Evolutionary conservation across 2,329 filamentous ascomycete genomes (phyloP).

Genomic region (Septoria petroselini): DNA sequence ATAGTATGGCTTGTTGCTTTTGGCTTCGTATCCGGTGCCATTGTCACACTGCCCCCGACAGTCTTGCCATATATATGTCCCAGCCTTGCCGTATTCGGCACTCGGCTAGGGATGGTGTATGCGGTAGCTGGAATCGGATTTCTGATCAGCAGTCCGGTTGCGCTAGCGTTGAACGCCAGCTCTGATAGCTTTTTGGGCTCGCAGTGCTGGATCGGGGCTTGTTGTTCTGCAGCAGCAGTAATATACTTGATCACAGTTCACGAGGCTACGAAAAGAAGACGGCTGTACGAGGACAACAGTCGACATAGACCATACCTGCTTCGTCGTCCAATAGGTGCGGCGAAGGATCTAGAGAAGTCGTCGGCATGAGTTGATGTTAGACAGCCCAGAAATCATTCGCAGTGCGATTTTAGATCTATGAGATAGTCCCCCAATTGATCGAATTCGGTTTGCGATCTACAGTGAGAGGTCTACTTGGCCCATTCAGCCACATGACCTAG

Average conservation of each 20-base stretch:
- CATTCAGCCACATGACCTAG: too few relatives aligned
- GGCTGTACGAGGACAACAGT: slow-evolving; percentile 5
- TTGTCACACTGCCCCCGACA: slow-evolving; percentile 43
- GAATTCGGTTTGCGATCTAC: too few relatives aligned
- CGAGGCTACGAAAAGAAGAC: slow-evolving; percentile 7
- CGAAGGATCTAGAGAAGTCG: too few relatives aligned
- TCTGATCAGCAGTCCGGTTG: slow-evolving; percentile 4
- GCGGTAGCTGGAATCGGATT: slow-evolving; percentile 1
- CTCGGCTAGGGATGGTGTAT: slow-evolving; percentile 48
- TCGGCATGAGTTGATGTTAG: too few relatives aligned
- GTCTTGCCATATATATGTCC: slow-evolving; percentile 44
- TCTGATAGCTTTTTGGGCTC: not conserved
- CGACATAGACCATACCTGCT: not conserved
- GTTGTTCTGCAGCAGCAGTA: not conserved
- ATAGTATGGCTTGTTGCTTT: slow-evolving; percentile 43
- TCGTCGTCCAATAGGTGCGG: too few relatives aligned
- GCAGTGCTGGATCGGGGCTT: slow-evolving; percentile 4
- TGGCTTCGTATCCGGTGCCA: slow-evolving; percentile 45
- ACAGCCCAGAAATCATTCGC: too few relatives aligned
- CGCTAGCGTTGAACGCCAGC: not conserved
- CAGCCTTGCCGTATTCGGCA: slow-evolving; percentile 40
- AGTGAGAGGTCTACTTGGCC: too few relatives aligned
- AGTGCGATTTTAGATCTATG: too few relatives aligned
- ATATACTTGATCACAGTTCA: slow-evolving; percentile 2
- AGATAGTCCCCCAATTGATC: too few relatives aligned